Conservation (phyloP, 768 basidiomycete genomes). For the Galerina sulciceps region DNA sequence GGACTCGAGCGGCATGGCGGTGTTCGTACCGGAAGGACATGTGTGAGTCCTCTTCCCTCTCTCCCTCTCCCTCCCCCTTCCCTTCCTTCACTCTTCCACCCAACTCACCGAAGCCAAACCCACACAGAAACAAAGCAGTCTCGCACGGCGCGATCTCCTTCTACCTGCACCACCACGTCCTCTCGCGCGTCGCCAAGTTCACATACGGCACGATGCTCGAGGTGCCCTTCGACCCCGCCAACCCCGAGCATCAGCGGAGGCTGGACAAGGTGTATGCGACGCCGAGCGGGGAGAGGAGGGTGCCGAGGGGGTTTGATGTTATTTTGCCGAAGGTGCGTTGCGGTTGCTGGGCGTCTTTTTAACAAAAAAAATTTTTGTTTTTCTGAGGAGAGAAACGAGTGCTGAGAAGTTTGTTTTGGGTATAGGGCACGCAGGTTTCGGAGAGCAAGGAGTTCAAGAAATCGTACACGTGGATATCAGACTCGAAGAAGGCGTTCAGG, state of each 20-base stretch:
- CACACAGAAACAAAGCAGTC: constrained; percentile 48
- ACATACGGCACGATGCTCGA: constrained; percentile 51
- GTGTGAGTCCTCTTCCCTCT: constrained; percentile 35
- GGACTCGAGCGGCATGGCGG: constrained; percentile 35
- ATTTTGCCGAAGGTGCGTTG: constrained; percentile 43
- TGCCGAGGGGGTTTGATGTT: constrained; percentile 44
- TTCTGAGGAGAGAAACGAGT: too few relatives aligned
- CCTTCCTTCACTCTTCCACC: too few relatives aligned
- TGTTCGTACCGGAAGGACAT: constrained; percentile 56
- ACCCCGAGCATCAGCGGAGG: constrained; percentile 45
- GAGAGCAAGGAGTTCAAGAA: constrained; percentile 49
- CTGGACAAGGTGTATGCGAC: constrained; percentile 31
- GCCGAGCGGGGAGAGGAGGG: constrained; percentile 39
- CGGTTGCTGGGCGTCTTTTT: too few relatives aligned
- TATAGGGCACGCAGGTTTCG: constrained; percentile 46
- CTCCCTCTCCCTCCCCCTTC: background rate
- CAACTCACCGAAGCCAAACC: background rate
- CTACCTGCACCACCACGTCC: constrained; percentile 52
- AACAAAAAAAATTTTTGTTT: too few relatives aligned
- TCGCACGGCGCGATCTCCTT: constrained; percentile 51
- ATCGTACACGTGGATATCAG: constrained; percentile 33
- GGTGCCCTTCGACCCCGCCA: constrained; percentile 33
- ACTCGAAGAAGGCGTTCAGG: constrained; percentile 20
- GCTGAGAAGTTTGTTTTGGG: too few relatives aligned
- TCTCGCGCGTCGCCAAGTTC: constrained; percentile 47